A percentile compares a stretch with the other conserved stretches of the same genome.
These are phyloP conservation scores for Lagenaria siceraria DNA, from an alignment of 306 rosid species.

Conservation along the genomic window DNA sequence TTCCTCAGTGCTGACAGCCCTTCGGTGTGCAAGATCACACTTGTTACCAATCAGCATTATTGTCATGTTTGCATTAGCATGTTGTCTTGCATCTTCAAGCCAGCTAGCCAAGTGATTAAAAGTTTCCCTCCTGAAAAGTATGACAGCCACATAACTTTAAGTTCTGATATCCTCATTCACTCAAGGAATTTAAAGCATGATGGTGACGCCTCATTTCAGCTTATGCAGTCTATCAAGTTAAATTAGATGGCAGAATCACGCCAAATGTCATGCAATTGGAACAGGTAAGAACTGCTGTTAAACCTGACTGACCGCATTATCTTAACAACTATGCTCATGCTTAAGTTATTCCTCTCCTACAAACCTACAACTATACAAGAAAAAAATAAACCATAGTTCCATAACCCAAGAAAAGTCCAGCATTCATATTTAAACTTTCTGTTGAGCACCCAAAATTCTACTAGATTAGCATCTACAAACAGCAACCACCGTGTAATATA, in stretches of 20 bases:
- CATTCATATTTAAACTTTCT: neutral
- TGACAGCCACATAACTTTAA: neutral
- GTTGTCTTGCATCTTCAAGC: slow-evolving; percentile 99
- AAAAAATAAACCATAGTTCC: neutral
- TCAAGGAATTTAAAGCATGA: neutral
- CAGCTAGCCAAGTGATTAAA: slow-evolving; percentile 98
- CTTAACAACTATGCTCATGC: neutral
- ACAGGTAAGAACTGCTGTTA: neutral
- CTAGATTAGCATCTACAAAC: too few relatives aligned
- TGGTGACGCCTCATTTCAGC: neutral
- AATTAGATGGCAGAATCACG: neutral
- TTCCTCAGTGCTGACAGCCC: slow-evolving; percentile 99
- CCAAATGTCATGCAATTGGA: neutral
- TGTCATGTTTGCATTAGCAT: slow-evolving; percentile 97
- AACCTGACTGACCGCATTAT: neutral
- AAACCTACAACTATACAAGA: neutral
- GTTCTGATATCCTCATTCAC: neutral
- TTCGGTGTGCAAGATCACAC: slow-evolving; percentile 92
- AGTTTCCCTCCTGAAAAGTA: slow-evolving; percentile 73
- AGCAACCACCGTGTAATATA: neutral
- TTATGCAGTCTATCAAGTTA: neutral
- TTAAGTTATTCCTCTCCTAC: neutral
- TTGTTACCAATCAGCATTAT: slow-evolving; percentile 91
- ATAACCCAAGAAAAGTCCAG: neutral
- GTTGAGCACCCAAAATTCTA: too few relatives aligned